Percentiles rank a stretch among this genome's conserved stretches.
Conservation (phyloP, 768 basidiomycete species). For the Boletellus ananiceps region DNA sequence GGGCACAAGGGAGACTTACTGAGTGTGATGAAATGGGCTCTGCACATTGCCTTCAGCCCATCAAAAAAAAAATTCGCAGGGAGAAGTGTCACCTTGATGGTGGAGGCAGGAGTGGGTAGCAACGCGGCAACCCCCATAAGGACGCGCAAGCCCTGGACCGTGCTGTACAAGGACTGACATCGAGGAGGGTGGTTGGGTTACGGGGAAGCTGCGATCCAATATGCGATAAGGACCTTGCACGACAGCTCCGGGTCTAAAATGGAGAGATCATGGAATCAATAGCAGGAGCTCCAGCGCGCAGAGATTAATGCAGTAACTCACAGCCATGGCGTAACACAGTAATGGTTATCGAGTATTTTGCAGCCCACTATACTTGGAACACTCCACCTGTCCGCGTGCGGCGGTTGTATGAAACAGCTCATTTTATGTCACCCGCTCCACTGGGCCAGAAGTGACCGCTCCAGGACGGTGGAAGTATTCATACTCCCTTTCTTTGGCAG, state of each 20-base stretch:
- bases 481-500: no score
- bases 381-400: neutral
- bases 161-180: neutral
- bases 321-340: neutral
- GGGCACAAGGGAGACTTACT: neutral
- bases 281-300: neutral
- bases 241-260: neutral
- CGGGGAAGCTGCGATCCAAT: neutral
- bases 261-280: neutral
- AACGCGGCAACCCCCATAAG: neutral
- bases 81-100: neutral
- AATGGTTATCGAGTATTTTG: neutral
- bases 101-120: neutral
- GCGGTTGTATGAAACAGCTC: neutral
- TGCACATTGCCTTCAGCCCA: neutral
- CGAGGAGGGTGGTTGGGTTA: neutral
- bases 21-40: neutral
- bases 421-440: neutral
- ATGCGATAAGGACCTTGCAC: neutral
- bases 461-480: no score
- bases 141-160: neutral
- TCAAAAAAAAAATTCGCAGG: neutral
- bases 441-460: neutral
- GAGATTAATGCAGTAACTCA: slow-evolving; percentile 1
- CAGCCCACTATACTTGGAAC: neutral